Base-by-base conservation (phyloP, 2,329 filamentous ascomycete genomes). In the Calonectria multiphialidica region DNA sequence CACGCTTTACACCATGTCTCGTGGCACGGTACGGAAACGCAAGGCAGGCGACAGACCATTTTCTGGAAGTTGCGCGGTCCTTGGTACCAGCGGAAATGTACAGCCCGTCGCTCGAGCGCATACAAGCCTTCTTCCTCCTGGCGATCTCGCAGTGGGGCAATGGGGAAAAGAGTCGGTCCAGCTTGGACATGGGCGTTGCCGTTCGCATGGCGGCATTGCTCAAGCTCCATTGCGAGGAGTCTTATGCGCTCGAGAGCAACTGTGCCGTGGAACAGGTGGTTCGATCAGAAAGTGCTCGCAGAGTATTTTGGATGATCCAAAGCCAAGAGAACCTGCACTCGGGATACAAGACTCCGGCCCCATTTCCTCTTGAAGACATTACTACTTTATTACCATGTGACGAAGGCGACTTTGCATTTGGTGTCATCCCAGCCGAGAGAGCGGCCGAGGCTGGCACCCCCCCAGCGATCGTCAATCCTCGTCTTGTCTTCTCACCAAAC, bases 301-400 rank as follows among this genome's bases (percentile, higher is more conserved):
- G 83, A 12, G 83, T 81, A 0, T 84, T 83, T 72, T 85, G 83
- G 83, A 81, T 85, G 78, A 76, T 84, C 8, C 77, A 83, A 66
- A 83, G 78, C 62, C 80, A 82, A 47, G 82, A 83, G 70, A 84
- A 84, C 70, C 76, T 85, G 0, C 81, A 84, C 72, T 82, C 83
- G 3, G 81, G 82, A 8, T 80, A 80, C 68, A 81, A 78, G 35
- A 80, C 80, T 1, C 82, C 82, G 1, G 74, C 77, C 0, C 76
- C 82, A 0, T 84, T 85, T 68, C 78, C 82, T 4, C 72, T 80
- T 2, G 74, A 77, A 25, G 83, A 84, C 63, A 83, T 84, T 64
- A 84, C 83, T 1, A 80, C 80, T 5, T 73, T 82, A 9, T 74
- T 84, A 4, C 83, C 83, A 2, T 83, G 83, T 68, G 77, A 82